phyloP scores from a whole-genome alignment of 2,329 filamentous ascomycete species.

The Exserohilum rostratum region DNA sequence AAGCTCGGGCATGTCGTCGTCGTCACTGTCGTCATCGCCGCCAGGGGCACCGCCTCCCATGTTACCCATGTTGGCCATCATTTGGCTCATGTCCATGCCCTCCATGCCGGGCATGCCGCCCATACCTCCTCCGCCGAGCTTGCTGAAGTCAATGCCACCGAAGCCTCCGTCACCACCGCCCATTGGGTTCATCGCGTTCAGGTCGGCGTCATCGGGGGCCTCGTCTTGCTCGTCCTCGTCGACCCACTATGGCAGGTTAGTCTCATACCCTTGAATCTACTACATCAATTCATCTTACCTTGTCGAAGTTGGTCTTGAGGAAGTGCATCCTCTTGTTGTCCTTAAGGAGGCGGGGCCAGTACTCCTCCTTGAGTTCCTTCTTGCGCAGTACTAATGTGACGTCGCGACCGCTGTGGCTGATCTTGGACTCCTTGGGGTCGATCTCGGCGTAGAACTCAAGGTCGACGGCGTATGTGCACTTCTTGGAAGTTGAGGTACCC shows the following conservation, averaged over 20 bases:
- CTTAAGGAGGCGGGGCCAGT: constrained; percentile 95
- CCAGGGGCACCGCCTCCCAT: constrained; percentile 42
- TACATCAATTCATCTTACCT: constrained; percentile 60
- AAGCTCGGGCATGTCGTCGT: constrained; percentile 79
- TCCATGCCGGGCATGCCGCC: constrained; percentile 50
- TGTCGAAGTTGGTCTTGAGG: constrained; percentile 98
- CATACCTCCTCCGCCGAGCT: constrained; percentile 66
- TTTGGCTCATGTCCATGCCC: constrained; percentile 40
- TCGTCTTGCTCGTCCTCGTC: constrained; percentile 99
- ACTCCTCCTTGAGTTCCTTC: constrained; percentile 94
- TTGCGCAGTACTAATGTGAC: constrained; percentile 92
- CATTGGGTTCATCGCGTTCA: constrained; percentile 61
- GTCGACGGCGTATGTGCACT: constrained; percentile 83
- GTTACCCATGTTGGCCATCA: constrained; percentile 39
- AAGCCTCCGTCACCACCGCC: constrained; percentile 69
- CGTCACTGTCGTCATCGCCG: constrained; percentile 60
- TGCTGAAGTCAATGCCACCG: constrained; percentile 91
- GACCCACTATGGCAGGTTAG: constrained; percentile 70
- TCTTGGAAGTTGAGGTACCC: constrained; percentile 81
- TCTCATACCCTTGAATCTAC: neutral
- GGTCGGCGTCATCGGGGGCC: constrained; percentile 73
- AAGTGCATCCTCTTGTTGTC: constrained; percentile 88
- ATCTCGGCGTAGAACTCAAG: constrained; percentile 92
- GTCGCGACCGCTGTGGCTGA: constrained; percentile 85
- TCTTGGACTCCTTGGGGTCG: constrained; percentile 81